Base-by-base conservation (phyloP, 176 grass and related monocot genomes). In the Panicum miliaceum region DNA sequence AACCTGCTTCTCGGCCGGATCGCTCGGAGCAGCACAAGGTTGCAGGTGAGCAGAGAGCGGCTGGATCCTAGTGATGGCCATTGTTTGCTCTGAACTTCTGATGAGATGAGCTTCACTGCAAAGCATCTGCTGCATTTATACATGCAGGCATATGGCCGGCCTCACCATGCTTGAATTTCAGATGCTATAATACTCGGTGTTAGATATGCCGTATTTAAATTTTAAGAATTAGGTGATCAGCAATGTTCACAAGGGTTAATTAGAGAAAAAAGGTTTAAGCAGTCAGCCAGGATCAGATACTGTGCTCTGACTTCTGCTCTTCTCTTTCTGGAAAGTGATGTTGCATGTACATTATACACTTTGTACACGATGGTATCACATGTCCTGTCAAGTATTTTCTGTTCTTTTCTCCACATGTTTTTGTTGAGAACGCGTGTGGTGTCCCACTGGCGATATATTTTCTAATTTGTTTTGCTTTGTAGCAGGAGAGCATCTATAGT, bases 241-340 rank as follows among this genome's bases (percentile, higher is more conserved):
- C 75, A 66, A 58, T 79, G 47, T 79, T 79, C 87, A 69, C 82
- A 68, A 89, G 57, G 76, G 60, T 52, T 60, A 54, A 56, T 75
- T 81, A 8, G 20, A 57, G 54, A 4, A 1, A 60, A 87, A 26
- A 16, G 0, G 38, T 60, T 76, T 53, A 78, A 26, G 50, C 5
- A 25, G 43, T 22, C 7, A 88, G 57, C 52, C 10, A 47, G 81
- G 68, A 84, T 84, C 81, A 29, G 81, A 89, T 84, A 48, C 76
- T 57, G 47, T 23, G 41, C 40, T 79, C 40, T 73, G 19, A 14
- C 56, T 38, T 54, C 19, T 43, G 23, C 29, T 77, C 32, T 15
- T 45, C 75, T 12, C 57, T n/a, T 82, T 82, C 63, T 35, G 54
- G 54, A 88, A 87, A 81, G 85, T 27, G 70, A 60, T 62, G 29